A percentile compares a stretch with the other conserved stretches of the same genome.
Evolutionary conservation across 2,329 filamentous ascomycete genomes (phyloP).

Genomic region (Rhexocercosporidium sp.): DNA sequence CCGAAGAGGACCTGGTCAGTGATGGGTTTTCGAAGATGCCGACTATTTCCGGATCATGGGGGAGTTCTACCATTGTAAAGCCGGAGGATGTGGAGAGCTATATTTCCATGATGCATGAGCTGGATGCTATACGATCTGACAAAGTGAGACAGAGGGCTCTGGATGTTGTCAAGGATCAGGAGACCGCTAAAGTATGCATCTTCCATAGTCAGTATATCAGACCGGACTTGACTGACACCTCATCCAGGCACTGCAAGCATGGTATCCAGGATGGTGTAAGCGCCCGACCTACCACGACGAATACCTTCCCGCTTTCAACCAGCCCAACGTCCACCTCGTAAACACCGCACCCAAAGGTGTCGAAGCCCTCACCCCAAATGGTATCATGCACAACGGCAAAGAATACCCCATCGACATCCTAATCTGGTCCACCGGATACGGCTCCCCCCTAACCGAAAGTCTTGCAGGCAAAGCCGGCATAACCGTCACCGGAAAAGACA

Average conservation of each 20-base stretch:
- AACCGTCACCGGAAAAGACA: slow-evolving; percentile 50
- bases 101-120: slow-evolving; percentile 36
- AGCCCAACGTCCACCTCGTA: slow-evolving; percentile 60
- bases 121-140: slow-evolving; percentile 45
- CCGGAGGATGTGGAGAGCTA: slow-evolving; percentile 11
- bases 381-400: slow-evolving; percentile 52
- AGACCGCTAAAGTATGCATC: slow-evolving; percentile 48
- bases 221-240: background rate
- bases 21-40: slow-evolving; percentile 15
- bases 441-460: slow-evolving; percentile 21
- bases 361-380: slow-evolving; percentile 49
- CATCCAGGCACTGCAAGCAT: slow-evolving; percentile 47
- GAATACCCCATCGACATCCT: slow-evolving; percentile 55
- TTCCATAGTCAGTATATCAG: slow-evolving; percentile 37
- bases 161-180: slow-evolving; percentile 56
- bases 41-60: slow-evolving; percentile 19
- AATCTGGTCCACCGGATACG: slow-evolving; percentile 51
- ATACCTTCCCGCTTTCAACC: slow-evolving; percentile 64
- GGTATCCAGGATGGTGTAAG: slow-evolving; percentile 68
- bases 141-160: slow-evolving; percentile 53
- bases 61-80: slow-evolving; percentile 8
- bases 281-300: slow-evolving; percentile 65
- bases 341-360: slow-evolving; percentile 63
- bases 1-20: slow-evolving; percentile 49
- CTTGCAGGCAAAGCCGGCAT: slow-evolving; percentile 44